Base-by-base conservation (phyloP, 1,139 yeast genomes). In the Geotrichum citri-aurantii region DNA sequence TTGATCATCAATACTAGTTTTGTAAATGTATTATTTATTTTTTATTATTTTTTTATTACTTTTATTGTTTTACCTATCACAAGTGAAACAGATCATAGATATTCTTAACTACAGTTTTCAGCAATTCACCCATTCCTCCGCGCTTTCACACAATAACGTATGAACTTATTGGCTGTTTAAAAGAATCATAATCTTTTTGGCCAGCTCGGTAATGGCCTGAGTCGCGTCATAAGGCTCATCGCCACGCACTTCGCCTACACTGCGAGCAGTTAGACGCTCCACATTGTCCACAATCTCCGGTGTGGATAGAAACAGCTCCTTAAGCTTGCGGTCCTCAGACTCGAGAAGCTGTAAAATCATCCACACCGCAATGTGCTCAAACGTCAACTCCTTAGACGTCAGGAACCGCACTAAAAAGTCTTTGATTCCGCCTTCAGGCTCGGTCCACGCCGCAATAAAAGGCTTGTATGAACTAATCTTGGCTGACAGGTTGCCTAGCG, bases 311-410 rank as follows among this genome's bases (percentile, higher is more conserved):
- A 76, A 65, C 61, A 73, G 65, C 52, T 66, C 65, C 58, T 65
- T 63, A n/a, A 93, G 82, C 61, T 87, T 86, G 55, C 76, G 74
- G 69, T 91, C 89, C 68, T 88, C 90, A 59, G 95, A 85, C 75
- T 93, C 99, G 63, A 95, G 80, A 64, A 93, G 80, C 75, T 93
- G 99, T 67, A 93, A 79, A 65, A 92, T 88, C 56, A 97, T 92
- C 99, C 99, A 93, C 62, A 92, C 82, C 1, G 99, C 97, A 74
- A 93, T 93, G 72, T 93, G 99, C 75, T 93, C 98, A 74, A 95
- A 95, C 0, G 98, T 93, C n/a, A 96, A 88, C 72, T 92, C 93
- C 51, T 87, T 88, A 68, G 92, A 84, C 64, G 84, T 84, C 68
- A 93, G 79, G 72, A 93, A 93, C 68, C 93, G 79, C 50, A 85